These are phyloP conservation scores for Termitomyces sp. DNA, from an alignment of 768 basidiomycete species.

Conservation along the genomic window DNA sequence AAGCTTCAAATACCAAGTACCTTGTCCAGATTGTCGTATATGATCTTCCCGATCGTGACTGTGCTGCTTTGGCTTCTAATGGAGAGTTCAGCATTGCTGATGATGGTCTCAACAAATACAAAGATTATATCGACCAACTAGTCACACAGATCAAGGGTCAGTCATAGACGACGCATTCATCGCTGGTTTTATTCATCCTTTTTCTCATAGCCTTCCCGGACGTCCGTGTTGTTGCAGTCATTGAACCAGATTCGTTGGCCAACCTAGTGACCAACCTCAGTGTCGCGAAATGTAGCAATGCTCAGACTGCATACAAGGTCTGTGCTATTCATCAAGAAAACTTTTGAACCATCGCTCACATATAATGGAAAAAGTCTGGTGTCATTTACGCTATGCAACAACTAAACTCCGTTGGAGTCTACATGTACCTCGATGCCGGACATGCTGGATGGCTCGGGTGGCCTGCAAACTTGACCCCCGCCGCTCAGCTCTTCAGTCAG, in stretches of 20 bases:
- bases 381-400: constrained; percentile 54
- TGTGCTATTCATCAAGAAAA: not conserved
- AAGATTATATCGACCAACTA: constrained; percentile 56
- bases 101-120: constrained; percentile 50
- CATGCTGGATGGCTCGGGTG: constrained; percentile 67
- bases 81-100: constrained; percentile 60
- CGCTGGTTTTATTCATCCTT: not conserved
- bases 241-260: constrained; percentile 64
- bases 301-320: constrained; percentile 46
- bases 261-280: constrained; percentile 66
- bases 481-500: constrained; percentile 47
- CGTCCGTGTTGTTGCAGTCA: constrained; percentile 58
- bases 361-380: constrained; percentile 25
- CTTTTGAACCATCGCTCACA: not conserved
- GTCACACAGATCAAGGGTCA: constrained; percentile 50
- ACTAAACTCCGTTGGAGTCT: constrained; percentile 49
- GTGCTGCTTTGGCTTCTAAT: constrained; percentile 59
- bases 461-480: constrained; percentile 57
- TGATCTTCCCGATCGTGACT: constrained; percentile 64
- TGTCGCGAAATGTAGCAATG: constrained; percentile 49
- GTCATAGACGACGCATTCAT: constrained; percentile 5
- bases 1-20: constrained; percentile 41
- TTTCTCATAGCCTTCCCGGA: constrained; percentile 41
- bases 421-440: constrained; percentile 59
- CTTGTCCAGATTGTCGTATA: constrained; percentile 50